Evolutionary conservation across 1,284 basidiomycete species (phyloP).

Genomic region (Moesziomyces aphidis): DNA sequence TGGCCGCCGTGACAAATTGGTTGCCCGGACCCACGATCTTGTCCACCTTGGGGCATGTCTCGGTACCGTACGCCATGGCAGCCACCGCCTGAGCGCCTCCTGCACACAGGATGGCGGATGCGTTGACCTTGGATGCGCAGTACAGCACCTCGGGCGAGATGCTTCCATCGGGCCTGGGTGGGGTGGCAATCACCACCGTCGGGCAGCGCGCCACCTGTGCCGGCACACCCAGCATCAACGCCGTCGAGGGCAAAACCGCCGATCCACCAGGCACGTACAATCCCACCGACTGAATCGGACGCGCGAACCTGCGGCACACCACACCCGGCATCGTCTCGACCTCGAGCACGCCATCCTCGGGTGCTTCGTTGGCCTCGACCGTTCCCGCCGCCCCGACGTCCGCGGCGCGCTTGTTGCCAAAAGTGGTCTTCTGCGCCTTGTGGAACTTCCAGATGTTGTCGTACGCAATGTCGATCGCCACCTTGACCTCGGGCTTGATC

Average conservation of each 20-base stretch:
- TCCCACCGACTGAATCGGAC: constrained; percentile 93
- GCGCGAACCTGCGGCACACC: constrained; percentile 77
- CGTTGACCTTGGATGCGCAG: constrained; percentile 62
- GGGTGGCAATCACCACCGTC: constrained; percentile 92
- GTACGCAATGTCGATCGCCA: constrained; percentile 92
- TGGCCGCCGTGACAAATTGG: constrained; percentile 99
- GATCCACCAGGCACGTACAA: constrained; percentile 98
- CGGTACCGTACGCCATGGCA: constrained; percentile 95
- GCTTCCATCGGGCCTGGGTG: constrained; percentile 75
- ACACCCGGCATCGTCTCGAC: constrained; percentile 99
- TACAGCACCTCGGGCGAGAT: constrained; percentile 67
- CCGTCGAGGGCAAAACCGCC: constrained; percentile 94
- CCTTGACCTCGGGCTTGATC: constrained; percentile 71
- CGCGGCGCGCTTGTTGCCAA: constrained; percentile 71
- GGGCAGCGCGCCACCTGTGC: constrained; percentile 97
- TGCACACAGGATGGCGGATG: constrained; percentile 68
- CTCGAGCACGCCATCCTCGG: constrained; percentile 74
- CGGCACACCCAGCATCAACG: constrained; percentile 96
- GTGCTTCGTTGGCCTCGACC: constrained; percentile 70
- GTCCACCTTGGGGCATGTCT: constrained; percentile 97
- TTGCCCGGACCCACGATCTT: constrained; percentile 98
- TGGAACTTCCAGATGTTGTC: constrained; percentile 78
- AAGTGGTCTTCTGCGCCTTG: constrained; percentile 65
- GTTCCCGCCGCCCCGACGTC: constrained; percentile 25
- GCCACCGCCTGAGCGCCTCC: constrained; percentile 98